These are phyloP conservation scores for Colletotrichum graminicola DNA, from an alignment of 2,329 filamentous ascomycete genomes.

Conservation along the genomic window DNA sequence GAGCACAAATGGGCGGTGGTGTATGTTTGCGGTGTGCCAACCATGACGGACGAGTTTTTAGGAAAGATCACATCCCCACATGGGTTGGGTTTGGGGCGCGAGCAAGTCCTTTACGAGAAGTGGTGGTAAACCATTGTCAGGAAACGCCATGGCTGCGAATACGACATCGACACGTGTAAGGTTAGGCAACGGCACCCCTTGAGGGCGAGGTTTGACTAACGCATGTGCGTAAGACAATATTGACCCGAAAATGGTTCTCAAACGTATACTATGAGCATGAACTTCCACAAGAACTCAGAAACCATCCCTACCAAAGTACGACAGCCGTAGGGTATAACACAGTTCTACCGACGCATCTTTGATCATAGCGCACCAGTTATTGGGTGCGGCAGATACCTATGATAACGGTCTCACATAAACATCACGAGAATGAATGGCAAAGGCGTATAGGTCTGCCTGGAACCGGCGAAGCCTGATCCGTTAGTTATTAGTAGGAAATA, in stretches of 20 bases:
- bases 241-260: background rate
- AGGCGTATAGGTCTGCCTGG: background rate
- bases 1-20: constrained; percentile 59
- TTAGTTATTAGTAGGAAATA: background rate
- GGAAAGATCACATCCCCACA: constrained; percentile 54
- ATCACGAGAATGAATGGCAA: background rate
- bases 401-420: background rate
- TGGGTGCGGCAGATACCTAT: background rate
- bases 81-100: constrained; percentile 46
- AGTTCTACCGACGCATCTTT: background rate
- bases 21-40: constrained; percentile 76
- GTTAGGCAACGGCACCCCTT: background rate
- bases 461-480: background rate
- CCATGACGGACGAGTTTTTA: constrained; percentile 77
- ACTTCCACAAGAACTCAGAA: background rate
- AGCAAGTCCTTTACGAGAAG: constrained; percentile 52
- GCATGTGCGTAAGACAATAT: background rate
- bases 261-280: background rate
- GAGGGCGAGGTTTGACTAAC: background rate
- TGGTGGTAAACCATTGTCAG: constrained; percentile 51
- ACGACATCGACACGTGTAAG: background rate
- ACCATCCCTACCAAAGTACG: background rate
- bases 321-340: too few relatives aligned
- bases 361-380: background rate
- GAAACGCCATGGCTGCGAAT: background rate